phyloP scores from a whole-genome alignment of 495 filamentous ascomycete species.

The Neurospora terricola region DNA sequence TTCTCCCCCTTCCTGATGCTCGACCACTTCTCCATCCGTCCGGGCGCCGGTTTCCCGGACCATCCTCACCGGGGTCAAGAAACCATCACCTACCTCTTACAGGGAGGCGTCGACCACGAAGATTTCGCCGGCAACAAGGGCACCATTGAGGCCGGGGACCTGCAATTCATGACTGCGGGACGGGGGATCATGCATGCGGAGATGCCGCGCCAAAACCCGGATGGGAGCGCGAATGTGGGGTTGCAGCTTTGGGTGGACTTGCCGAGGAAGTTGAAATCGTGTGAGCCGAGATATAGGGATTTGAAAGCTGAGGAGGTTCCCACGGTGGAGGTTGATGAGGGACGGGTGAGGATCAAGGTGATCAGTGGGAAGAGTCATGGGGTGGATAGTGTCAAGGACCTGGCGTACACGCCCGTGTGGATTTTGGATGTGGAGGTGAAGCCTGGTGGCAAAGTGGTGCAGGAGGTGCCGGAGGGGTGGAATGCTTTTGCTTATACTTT shows the following conservation, averaged over 20 bases:
- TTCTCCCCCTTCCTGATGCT: slow-evolving; percentile 96
- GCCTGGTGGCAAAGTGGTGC: slow-evolving; percentile 65
- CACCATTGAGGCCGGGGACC: slow-evolving; percentile 72
- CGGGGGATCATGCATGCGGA: slow-evolving; percentile 91
- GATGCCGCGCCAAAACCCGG: slow-evolving; percentile 76
- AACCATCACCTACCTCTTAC: slow-evolving; percentile 85
- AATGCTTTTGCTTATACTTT: slow-evolving; percentile 86
- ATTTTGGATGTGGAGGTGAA: slow-evolving; percentile 74
- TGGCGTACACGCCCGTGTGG: slow-evolving; percentile 96
- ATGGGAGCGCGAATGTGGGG: slow-evolving; percentile 73
- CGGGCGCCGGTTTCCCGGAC: slow-evolving; percentile 54
- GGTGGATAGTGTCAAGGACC: slow-evolving; percentile 73
- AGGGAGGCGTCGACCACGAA: slow-evolving; percentile 84
- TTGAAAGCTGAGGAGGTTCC: slow-evolving; percentile 71
- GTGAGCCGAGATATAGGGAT: slow-evolving; percentile 89
- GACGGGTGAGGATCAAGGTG: slow-evolving; percentile 72
- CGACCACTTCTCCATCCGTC: slow-evolving; percentile 77
- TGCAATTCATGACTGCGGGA: slow-evolving; percentile 98
- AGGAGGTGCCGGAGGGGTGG: slow-evolving; percentile 71
- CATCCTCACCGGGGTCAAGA: slow-evolving; percentile 45
- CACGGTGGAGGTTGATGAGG: slow-evolving; percentile 52
- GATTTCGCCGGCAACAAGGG: slow-evolving; percentile 88
- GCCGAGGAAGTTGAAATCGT: slow-evolving; percentile 67
- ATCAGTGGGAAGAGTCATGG: slow-evolving; percentile 78
- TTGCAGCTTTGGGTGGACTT: slow-evolving; percentile 95